Evolutionary conservation across 495 filamentous ascomycete genomes (phyloP).

Genomic region (Podospora bellae-mahoneyi): DNA sequence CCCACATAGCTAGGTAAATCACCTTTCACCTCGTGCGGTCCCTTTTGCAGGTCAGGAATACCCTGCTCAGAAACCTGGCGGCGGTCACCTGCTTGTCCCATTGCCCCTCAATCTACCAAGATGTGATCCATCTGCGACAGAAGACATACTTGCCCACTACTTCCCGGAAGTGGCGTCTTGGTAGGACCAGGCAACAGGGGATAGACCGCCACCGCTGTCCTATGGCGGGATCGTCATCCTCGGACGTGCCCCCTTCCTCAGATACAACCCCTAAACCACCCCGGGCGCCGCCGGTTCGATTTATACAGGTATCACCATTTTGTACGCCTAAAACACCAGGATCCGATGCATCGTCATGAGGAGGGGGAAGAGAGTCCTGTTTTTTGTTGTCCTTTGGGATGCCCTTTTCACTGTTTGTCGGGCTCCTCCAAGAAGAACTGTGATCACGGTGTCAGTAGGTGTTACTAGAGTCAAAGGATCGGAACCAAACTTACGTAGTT

Average conservation of each 20-base stretch:
- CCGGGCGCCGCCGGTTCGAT: slow-evolving; percentile 32
- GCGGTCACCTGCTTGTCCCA: slow-evolving; percentile 44
- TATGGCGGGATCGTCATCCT: slow-evolving; percentile 45
- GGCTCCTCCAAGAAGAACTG: slow-evolving; percentile 86
- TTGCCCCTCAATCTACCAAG: slow-evolving; percentile 47
- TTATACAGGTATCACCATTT: slow-evolving; percentile 31
- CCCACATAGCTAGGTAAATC: background rate
- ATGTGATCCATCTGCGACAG: background rate
- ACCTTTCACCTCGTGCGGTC: background rate
- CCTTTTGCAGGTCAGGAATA: background rate
- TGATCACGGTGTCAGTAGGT: slow-evolving; percentile 17
- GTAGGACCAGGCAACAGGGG: slow-evolving; percentile 56
- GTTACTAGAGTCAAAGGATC: slow-evolving; percentile 1
- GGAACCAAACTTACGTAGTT: slow-evolving; percentile 69
- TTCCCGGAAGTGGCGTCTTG: slow-evolving; percentile 14
- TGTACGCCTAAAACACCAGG: slow-evolving; percentile 45
- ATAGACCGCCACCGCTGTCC: slow-evolving; percentile 48
- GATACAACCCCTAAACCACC: slow-evolving; percentile 30
- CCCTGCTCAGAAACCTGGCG: slow-evolving; percentile 21
- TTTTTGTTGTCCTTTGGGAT: slow-evolving; percentile 37
- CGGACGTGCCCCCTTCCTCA: slow-evolving; percentile 37
- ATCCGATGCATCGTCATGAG: slow-evolving; percentile 37
- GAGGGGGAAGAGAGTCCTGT: slow-evolving; percentile 19
- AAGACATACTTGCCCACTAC: background rate
- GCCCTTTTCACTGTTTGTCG: slow-evolving; percentile 58